Conservation (phyloP, 2,329 filamentous ascomycete genomes). For the Rutstroemia sp. region DNA sequence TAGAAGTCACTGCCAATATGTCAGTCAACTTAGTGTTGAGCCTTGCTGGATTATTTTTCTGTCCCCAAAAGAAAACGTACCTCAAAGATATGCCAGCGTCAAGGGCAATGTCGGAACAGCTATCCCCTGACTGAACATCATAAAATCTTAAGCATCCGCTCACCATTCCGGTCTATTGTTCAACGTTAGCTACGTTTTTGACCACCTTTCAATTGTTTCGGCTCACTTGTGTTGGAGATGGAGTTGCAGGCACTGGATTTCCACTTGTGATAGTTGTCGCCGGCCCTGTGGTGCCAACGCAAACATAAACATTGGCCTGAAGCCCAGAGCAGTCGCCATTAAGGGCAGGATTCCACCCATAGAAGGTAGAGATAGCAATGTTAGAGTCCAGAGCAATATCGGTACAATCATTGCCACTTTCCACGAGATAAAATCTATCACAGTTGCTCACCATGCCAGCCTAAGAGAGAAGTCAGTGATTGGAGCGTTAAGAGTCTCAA, state of each 20-base stretch:
- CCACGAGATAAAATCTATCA: conserved; percentile 25
- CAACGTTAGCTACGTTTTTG: too few species aligned
- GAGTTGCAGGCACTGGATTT: not conserved
- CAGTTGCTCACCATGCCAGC: conserved; percentile 27
- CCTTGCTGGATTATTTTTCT: too few species aligned
- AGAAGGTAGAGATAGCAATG: conserved; percentile 24
- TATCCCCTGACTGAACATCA: not conserved
- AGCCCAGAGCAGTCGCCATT: not conserved
- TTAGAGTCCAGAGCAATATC: conserved; percentile 19
- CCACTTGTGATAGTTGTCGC: not conserved
- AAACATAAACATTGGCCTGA: not conserved
- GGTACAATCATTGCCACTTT: conserved; percentile 21
- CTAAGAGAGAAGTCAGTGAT: too few species aligned
- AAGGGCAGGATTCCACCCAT: conserved; percentile 19
- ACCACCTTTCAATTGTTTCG: too few species aligned
- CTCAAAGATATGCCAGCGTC: not conserved
- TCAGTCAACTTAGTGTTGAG: too few species aligned
- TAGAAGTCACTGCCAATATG: not conserved
- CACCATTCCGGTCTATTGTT: not conserved
- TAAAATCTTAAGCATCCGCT: not conserved
- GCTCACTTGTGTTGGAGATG: not conserved
- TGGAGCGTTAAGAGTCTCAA: too few species aligned
- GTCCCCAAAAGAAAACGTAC: too few species aligned
- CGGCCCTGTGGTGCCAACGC: not conserved
- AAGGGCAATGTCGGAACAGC: not conserved